These are phyloP conservation scores for Camelina neglecta DNA, from an alignment of 345 rosid species.

Conservation along the genomic window DNA sequence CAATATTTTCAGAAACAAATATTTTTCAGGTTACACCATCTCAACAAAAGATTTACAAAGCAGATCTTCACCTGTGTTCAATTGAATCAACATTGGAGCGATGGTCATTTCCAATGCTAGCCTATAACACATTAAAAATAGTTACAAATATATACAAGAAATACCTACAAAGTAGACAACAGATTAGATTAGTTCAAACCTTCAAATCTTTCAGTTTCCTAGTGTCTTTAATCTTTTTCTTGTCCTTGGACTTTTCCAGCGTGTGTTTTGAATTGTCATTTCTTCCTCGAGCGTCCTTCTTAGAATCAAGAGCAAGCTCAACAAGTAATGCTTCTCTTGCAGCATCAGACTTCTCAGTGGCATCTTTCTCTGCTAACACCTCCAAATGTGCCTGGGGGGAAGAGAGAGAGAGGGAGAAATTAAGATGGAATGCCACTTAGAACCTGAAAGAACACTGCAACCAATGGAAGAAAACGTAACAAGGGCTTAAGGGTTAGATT, in stretches of 20 bases:
- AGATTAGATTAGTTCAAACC: slow-evolving; percentile 50
- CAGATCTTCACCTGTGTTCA: slow-evolving; percentile 57
- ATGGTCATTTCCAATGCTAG: slow-evolving; percentile 54
- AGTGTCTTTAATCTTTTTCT: slow-evolving; percentile 73
- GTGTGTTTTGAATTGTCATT: slow-evolving; percentile 59
- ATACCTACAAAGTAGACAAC: slow-evolving; percentile 7
- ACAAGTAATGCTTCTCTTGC: slow-evolving; percentile 95
- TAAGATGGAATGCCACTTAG: slow-evolving; percentile 6
- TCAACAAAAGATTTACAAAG: neutral
- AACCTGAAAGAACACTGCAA: slow-evolving; percentile 16
- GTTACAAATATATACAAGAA: slow-evolving; percentile 18
- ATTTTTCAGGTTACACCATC: slow-evolving; percentile 27
- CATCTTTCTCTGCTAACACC: slow-evolving; percentile 93
- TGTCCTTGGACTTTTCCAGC: slow-evolving; percentile 83
- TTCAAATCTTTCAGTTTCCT: slow-evolving; percentile 76
- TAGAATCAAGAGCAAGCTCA: slow-evolving; percentile 91
- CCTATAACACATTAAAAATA: slow-evolving; percentile 49
- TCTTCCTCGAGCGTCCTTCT: slow-evolving; percentile 67
- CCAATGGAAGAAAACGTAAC: slow-evolving; percentile 30
- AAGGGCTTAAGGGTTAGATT: slow-evolving; percentile 36
- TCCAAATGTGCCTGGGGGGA: slow-evolving; percentile 72
- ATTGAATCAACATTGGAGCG: slow-evolving; percentile 50
- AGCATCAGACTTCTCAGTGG: slow-evolving; percentile 96
- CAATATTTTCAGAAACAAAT: slow-evolving; percentile 9
- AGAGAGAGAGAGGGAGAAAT: slow-evolving; percentile 12